Percentiles rank a stretch among this genome's conserved stretches.
phyloP scores from a whole-genome alignment of 208 protist genomes.

The Polymyxa betae region DNA sequence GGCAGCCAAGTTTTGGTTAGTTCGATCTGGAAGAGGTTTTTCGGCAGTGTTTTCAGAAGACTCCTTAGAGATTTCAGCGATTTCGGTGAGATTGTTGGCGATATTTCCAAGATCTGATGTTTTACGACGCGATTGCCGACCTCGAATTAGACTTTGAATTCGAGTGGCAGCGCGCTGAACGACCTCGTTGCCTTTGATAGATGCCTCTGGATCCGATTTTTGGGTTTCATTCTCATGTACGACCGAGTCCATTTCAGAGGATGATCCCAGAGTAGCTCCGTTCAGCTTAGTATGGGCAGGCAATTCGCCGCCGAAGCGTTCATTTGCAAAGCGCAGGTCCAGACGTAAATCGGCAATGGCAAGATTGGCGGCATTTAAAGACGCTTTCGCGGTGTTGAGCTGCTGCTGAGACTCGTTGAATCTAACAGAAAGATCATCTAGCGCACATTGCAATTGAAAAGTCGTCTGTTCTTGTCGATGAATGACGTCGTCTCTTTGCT shows the following conservation, averaged over 20 bases:
- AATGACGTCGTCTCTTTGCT: background rate
- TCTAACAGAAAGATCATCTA: constrained; percentile 3
- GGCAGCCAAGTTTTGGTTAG: no score
- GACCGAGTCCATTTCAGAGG: background rate
- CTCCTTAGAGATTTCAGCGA: no score
- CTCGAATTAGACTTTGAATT: constrained; percentile 40
- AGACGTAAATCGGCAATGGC: background rate
- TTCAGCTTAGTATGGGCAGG: background rate
- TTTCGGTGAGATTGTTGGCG: no score
- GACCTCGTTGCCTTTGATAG: background rate
- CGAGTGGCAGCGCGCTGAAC: background rate
- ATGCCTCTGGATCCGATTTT: background rate
- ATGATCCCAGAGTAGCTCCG: background rate
- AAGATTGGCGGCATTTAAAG: background rate
- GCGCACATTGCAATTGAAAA: background rate
- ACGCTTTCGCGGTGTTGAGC: background rate
- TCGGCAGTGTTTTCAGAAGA: no score
- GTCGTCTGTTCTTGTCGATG: background rate
- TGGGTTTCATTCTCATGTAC: background rate
- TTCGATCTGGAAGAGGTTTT: no score
- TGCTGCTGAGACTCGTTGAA: background rate
- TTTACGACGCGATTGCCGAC: constrained; percentile 11
- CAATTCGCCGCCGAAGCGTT: background rate
- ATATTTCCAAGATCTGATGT: no score
- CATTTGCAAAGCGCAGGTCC: constrained; percentile 3